Base-by-base conservation (phyloP, 225 moss, liverwort and hornwort species). In the Bryum argenteum region DNA sequence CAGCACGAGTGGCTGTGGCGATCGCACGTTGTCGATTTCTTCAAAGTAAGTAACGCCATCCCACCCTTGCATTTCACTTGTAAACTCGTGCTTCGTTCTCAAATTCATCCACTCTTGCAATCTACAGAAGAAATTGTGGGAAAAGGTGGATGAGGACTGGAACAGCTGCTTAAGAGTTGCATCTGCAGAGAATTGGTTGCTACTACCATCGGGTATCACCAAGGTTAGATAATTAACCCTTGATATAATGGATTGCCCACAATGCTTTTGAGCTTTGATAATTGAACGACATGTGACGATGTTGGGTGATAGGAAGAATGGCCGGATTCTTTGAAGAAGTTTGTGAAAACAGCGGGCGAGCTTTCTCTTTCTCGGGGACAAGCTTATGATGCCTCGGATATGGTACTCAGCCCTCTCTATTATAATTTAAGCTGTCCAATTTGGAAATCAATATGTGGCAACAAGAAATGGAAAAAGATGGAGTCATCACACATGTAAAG, bases 11-110 rank as follows among this genome's bases (percentile, higher is more conserved):
- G 77, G 80, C 75, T 88, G 22, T 88, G 88, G 88, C 80, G 80
- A 64, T 83, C 88, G 18, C 88, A 88, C 62, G 85, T 88, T 15
- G 85, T 88, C 48, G 85, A 88, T 70, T 88, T 85, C 66, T 88
- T 88, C 60, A 85, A 85, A 58, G 88, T 83, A 45, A 53, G 82
- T 54, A 53, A 80, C 42, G 13, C 57, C 56, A 12, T 59, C 40
- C 13, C 45, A n/a, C 26, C 9, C 22, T 39, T 60, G 33, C 5
- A 33, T 33, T 33, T 33, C 33, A 33, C 33, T 19, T 53, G 8
- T 19, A 19, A 53, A n/a, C 8, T 53, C 53, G 0, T 33, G 7
- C 33, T 33, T 33, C 33, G 33, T 33, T 33, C 21, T 61, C 39
- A 22, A 8, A 21, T 13, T 9, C 38, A 51, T 54, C 19, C 12